Percentiles rank a stretch among this genome's conserved stretches.
Conservation (phyloP, 345 rosid species). For the Populus ilicifolia region DNA sequence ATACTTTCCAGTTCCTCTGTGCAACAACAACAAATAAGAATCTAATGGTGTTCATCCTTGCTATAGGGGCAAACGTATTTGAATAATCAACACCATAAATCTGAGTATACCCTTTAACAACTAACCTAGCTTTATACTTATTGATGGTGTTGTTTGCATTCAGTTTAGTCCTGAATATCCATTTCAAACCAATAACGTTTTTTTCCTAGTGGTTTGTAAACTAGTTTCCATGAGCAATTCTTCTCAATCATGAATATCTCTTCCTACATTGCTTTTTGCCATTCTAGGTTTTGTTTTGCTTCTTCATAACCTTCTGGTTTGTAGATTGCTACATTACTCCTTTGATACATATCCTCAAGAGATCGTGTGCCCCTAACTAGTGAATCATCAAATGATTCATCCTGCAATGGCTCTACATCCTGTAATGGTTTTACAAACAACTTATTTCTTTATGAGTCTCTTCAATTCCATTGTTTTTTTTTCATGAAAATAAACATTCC, state of each 20-base stretch:
- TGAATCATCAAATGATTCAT: too few species aligned
- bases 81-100: too few species aligned
- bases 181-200: too few species aligned
- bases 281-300: background rate
- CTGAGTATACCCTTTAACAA: too few species aligned
- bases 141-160: background rate
- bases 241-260: background rate
- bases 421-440: fast-evolving
- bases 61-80: fast-evolving
- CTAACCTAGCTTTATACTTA: too few species aligned
- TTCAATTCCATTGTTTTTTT: too few species aligned
- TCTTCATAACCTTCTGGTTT: background rate
- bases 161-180: too few species aligned
- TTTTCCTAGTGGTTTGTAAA: too few species aligned
- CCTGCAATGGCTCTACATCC: background rate
- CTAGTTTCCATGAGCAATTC: background rate
- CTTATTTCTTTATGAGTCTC: fast-evolving
- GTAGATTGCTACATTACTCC: background rate
- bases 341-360: too few species aligned
- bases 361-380: background rate
- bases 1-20: too few species aligned
- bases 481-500: background rate
- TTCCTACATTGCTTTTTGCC: background rate
- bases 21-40: too few species aligned
- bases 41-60: background rate